Evolutionary conservation across 257 asterid species (phyloP), one percentile per base, ranked within the genome.

Genomic region (Salvia splendens): DNA sequence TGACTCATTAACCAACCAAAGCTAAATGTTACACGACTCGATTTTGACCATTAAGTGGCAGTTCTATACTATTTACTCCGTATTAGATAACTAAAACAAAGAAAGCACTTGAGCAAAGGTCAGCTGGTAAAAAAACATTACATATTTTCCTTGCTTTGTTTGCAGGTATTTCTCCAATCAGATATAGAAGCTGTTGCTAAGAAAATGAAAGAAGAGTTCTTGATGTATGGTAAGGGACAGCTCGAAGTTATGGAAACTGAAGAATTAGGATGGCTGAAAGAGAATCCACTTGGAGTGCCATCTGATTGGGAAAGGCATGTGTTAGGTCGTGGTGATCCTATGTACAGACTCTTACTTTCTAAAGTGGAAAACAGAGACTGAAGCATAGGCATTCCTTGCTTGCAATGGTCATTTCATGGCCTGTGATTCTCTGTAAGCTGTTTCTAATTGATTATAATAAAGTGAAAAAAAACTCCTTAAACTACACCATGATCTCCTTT

Each of bases 241-340:
- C 89, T 93, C 36, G 61, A 46, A 59, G 51, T 88, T 45, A 40
- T 67, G 73, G 50, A 49, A 45, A 38, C 43, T 53, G 42, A 68
- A 5, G 52, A 57, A 59, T 71, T 55, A 11, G 84, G 66, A 40
- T 86, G 95, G 95, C 83, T 93, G 72, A 74, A 69, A 73, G 84
- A 88, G 65, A 93, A 90, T 75, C 97, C 98, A 15, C 87, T 92
- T 51, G 94, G 96, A 14, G 84, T 81, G 77, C 89, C 79, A 74
- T 87, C 98, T 12, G 97, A 90, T 68, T 93, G 97, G 98, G 98
- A 93, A 68, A 83, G 47, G 43, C 97, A 90, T 42, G 97, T 86
- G 70, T 46, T 93, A 43, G 89, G 76, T 36, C 92, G 95, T 11
- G 97, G 94, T 36, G 83, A 76, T 59, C 85, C 88, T 11, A 93